Evolutionary conservation across 345 rosid species (phyloP).

Genomic region (Eucalyptus brandiana): DNA sequence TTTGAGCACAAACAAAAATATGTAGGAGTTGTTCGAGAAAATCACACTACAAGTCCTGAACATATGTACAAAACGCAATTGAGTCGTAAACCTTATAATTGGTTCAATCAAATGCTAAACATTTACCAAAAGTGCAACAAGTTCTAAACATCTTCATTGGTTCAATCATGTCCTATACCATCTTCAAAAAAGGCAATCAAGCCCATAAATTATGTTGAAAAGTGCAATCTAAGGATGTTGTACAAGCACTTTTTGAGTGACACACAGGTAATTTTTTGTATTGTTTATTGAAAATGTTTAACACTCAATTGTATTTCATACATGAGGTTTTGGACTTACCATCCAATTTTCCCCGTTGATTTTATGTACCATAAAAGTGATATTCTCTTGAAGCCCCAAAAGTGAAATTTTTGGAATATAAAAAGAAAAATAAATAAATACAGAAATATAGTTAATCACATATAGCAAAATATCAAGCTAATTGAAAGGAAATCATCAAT

Average conservation of each 20-base stretch:
- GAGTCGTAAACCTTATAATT: background rate
- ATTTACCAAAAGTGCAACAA: background rate
- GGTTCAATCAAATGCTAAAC: background rate
- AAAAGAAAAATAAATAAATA: no score
- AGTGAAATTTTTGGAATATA: no score
- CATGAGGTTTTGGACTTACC: background rate
- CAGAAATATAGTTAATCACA: no score
- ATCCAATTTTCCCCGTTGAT: background rate
- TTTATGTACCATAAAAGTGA: background rate
- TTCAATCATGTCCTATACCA: background rate
- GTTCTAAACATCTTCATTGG: background rate
- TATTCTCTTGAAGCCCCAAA: no score
- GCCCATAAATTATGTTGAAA: background rate
- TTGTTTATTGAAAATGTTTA: background rate
- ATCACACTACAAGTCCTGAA: background rate
- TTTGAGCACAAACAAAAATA: background rate
- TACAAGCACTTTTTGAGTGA: background rate
- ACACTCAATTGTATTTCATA: background rate
- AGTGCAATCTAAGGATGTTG: background rate
- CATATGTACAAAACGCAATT: fast-evolving
- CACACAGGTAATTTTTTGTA: background rate
- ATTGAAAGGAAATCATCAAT: no score
- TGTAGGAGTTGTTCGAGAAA: background rate
- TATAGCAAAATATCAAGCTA: no score
- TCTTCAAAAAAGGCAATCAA: background rate